phyloP scores from a whole-genome alignment of 352 stramenopile species.

The Globisporangium barbulae region DNA sequence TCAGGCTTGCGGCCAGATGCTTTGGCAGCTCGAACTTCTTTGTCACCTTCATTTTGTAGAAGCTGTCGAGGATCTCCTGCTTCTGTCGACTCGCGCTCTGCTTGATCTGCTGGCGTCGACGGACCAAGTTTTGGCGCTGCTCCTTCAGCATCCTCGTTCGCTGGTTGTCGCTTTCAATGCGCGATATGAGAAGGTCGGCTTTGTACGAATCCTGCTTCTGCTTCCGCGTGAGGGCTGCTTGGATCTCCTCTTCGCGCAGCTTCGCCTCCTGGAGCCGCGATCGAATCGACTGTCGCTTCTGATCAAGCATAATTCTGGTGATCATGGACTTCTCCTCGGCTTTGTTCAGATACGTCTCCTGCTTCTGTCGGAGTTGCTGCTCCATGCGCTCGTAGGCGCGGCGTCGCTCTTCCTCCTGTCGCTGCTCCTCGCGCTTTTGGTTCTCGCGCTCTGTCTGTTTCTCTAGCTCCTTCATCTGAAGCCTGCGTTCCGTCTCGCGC shows the following conservation, averaged over 20 bases:
- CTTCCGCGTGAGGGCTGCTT: slow-evolving; percentile 47
- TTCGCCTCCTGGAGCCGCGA: slow-evolving; percentile 64
- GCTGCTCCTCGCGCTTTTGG: slow-evolving; percentile 48
- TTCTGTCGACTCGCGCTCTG: slow-evolving; percentile 55
- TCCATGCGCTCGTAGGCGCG: slow-evolving; percentile 66
- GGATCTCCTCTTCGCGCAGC: slow-evolving; percentile 77
- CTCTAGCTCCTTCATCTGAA: slow-evolving; percentile 45
- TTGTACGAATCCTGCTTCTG: slow-evolving; percentile 68
- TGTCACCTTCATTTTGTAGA: slow-evolving; percentile 82
- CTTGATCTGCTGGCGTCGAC: slow-evolving; percentile 65
- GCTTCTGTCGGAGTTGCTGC: slow-evolving; percentile 42
- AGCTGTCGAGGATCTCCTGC: slow-evolving; percentile 70
- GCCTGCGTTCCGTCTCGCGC: slow-evolving; percentile 31
- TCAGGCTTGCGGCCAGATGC: slow-evolving; percentile 35
- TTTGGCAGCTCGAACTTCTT: slow-evolving; percentile 71
- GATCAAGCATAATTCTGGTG: slow-evolving; percentile 45
- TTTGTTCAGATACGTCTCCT: slow-evolving; percentile 36
- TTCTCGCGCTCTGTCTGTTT: slow-evolving; percentile 45
- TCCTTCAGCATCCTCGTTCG: slow-evolving; percentile 49
- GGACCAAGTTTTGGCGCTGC: slow-evolving; percentile 52
- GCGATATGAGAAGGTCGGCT: slow-evolving; percentile 44
- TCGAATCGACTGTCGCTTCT: slow-evolving; percentile 49
- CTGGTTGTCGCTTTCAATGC: slow-evolving; percentile 65
- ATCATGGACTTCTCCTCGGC: slow-evolving; percentile 50
- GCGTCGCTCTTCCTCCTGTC: slow-evolving; percentile 46